A percentile compares a stretch with the other conserved stretches of the same genome.
Conservation (phyloP, 2,329 filamentous ascomycete species). For the Monascus ruber region DNA sequence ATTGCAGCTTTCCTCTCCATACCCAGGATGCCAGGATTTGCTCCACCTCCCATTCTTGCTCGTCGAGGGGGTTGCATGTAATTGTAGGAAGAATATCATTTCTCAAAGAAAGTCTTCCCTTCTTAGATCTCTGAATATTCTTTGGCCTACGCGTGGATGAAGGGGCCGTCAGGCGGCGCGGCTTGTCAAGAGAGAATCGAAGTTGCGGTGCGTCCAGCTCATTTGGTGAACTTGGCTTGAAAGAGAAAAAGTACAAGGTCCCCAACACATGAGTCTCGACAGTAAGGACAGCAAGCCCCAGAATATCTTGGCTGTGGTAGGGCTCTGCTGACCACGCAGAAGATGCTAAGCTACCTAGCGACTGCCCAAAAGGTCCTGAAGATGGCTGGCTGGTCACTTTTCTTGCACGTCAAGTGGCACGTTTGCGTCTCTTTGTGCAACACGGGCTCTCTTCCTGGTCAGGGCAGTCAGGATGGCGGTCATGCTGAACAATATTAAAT, state of each 20-base stretch:
- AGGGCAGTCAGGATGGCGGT: no score
- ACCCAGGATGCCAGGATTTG: slow-evolving; percentile 2
- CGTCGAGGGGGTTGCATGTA: neutral
- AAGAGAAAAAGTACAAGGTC: slow-evolving; percentile 4
- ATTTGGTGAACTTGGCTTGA: slow-evolving; percentile 4
- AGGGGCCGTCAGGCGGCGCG: slow-evolving; percentile 6
- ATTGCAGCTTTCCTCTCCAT: slow-evolving; percentile 4
- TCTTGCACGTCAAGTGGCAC: neutral
- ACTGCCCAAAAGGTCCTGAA: slow-evolving; percentile 1
- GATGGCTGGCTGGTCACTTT: slow-evolving; percentile 1
- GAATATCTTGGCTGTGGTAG: slow-evolving; percentile 4
- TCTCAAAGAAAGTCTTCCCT: slow-evolving; percentile 1
- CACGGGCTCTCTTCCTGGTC: slow-evolving; percentile 1
- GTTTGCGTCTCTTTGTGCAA: slow-evolving; percentile 2
- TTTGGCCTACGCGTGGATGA: slow-evolving; percentile 1
- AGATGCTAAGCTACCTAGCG: slow-evolving; percentile 2
- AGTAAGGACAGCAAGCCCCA: slow-evolving; percentile 3
- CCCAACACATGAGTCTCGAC: slow-evolving; percentile 1
- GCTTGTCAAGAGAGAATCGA: slow-evolving; percentile 3
- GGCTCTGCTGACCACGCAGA: slow-evolving; percentile 1
- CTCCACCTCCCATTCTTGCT: slow-evolving; percentile 2
- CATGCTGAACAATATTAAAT: slow-evolving; percentile 1
- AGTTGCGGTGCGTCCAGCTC: slow-evolving; percentile 1
- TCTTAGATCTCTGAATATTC: slow-evolving; percentile 3
- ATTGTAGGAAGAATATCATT: slow-evolving; percentile 1